Evolutionary conservation across 2,329 filamentous ascomycete species (phyloP), one percentile per base, ranked within the genome.

Genomic region (Neofusicoccum cordaticola): DNA sequence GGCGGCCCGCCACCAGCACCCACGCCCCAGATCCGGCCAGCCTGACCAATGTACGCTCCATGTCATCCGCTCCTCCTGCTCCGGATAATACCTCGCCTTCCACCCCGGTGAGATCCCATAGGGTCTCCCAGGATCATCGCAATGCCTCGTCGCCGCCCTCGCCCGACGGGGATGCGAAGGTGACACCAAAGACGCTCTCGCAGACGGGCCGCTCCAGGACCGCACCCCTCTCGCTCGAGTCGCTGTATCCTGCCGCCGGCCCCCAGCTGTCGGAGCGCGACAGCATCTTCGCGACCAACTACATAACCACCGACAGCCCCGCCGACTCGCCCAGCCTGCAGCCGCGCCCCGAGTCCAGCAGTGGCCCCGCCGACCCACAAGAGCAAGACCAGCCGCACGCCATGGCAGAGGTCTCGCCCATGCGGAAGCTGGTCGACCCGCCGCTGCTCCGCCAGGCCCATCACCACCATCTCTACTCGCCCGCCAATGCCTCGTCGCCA

Each of bases 211-310:
- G 77, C 65, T 77, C 77, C 65, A 75, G 72, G 67, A 79, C 77
- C 17, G 73, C 72, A 17, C 75, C 77, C 34, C 69, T 72, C 62
- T 72, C 69, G 37, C 69, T 73, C 17, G 73, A 76, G 44, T 69
- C 69, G 47, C 72, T 78, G 45, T 78, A 74, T 74, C 73, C 72
- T 63, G 73, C 68, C 51, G 75, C 79, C 66, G 73, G 71, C 35
- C 84, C 85, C 53, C 85, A 85, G 75, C 78, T 88, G 67, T 85
- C 84, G 31, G 86, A 88, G 74, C 78, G 86, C 70, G 86, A 88
- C 73, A 86, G 83, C 74, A 88, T 88, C 72, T 88, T 87, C 71
- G 85, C 86, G 61, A 87, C 85, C 39, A 85, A 85, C 68, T 88
- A 88, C 73, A 75, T 83, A 1, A 78, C 80, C 66, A 80, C 82